phyloP scores from a whole-genome alignment of 2,329 filamentous ascomycete genomes.

The Aureobasidium sp. region DNA sequence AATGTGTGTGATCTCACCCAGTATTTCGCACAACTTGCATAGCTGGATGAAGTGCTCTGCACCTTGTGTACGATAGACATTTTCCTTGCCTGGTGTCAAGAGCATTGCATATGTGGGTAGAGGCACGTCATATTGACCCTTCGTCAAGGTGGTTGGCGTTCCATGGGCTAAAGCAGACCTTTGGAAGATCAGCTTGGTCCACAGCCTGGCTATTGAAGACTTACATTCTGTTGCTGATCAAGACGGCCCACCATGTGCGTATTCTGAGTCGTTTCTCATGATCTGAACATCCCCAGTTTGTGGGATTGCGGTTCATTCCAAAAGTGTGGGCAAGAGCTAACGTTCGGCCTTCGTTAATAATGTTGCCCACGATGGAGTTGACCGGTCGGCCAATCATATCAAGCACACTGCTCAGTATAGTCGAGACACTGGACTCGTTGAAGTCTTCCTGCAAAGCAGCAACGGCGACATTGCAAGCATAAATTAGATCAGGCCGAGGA shows the following conservation, averaged over 20 bases:
- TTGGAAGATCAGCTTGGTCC: not conserved
- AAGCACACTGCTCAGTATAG: slow-evolving; percentile 32
- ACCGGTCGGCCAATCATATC: slow-evolving; percentile 35
- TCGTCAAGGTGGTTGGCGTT: slow-evolving; percentile 45
- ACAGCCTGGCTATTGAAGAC: not conserved
- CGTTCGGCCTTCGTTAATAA: slow-evolving; percentile 45
- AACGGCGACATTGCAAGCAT: slow-evolving; percentile 36
- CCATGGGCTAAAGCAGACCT: slow-evolving; percentile 50
- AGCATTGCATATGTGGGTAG: slow-evolving; percentile 32
- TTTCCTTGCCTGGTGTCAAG: not conserved
- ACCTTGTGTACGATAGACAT: not conserved
- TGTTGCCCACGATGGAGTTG: slow-evolving; percentile 36
- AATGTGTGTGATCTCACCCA: not conserved
- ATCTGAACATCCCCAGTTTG: slow-evolving; percentile 43
- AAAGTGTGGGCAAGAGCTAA: slow-evolving; percentile 48
- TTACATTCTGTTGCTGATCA: slow-evolving; percentile 40
- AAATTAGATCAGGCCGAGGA: slow-evolving; percentile 29
- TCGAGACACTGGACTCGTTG: slow-evolving; percentile 33
- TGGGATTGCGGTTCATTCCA: slow-evolving; percentile 48
- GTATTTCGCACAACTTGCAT: not conserved
- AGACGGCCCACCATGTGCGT: slow-evolving; percentile 49
- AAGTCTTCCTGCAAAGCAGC: slow-evolving; percentile 36
- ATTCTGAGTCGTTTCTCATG: slow-evolving; percentile 45
- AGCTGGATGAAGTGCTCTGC: slow-evolving; percentile 10
- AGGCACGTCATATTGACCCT: slow-evolving; percentile 49